Base-by-base conservation (phyloP, 2,329 filamentous ascomycete genomes). In the Ophiognomonia clavigignenti-juglandacearum region DNA sequence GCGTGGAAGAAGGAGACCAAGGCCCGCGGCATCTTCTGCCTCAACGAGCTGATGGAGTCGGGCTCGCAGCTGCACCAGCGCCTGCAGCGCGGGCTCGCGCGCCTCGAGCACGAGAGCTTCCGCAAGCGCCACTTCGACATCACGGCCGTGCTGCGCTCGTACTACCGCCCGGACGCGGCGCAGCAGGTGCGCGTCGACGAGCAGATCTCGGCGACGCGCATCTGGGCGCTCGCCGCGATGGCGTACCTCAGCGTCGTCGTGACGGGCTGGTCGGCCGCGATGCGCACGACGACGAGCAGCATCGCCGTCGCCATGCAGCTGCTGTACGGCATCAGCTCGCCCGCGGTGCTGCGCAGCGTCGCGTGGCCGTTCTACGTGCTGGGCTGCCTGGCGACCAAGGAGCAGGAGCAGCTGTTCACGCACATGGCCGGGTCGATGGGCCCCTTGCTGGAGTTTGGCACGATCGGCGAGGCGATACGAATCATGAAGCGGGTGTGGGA, bases 1-100 rank as follows among this genome's bases (percentile, higher is more conserved):
- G 65, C 70, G 4, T 77, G 72, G 69, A 81, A 78, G 60, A 69
- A 68, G 53, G 59, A 67, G 14, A 67, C 67, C 49, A 67, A 64
- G 38, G 59, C 58, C 31, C 56, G 57, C 3, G 72, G 73, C 9
- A 65, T 64, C 1, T 61, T 78, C 6, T 69, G 70, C 18, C 61
- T 63, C 45, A 57, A 55, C 27, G 35, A 50, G 34, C 43, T 50
- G 9, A 19, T 36, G 16, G 50, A 41, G 14, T 48, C 47, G 8
- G 50, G 53, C 10, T 43, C 48, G 32, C 38, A 34, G 20, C 55
- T 62, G 19, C 51, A 57, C 18, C 5, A 14, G 13, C 40, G 49
- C 3, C 41, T 62, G 4, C 52, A 46, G 8, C 16, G 13, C 10
- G 45, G 46, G 6, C 39, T 60, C 8, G 50, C 27, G 0, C 24